Base-by-base conservation (phyloP, 306 rosid species). In the Datisca glomerata region DNA sequence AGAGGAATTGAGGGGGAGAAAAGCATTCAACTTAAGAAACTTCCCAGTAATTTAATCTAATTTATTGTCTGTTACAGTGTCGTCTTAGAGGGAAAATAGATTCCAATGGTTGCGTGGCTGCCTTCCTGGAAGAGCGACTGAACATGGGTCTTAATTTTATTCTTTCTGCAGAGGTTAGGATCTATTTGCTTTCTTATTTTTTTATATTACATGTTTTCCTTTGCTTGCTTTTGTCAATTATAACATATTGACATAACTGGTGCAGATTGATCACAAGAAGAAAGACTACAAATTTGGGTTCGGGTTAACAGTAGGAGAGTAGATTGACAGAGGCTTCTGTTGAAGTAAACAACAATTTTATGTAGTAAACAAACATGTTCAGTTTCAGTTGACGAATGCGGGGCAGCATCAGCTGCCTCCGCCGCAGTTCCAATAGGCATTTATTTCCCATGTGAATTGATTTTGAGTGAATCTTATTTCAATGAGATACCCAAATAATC, bases 221-320 rank as follows among this genome's bases (percentile, higher is more conserved):
- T 4, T 21, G 14, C 31, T 11, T 35, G 18, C 36, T 41, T 17
- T 42, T 46, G 27, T 56, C 17, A 47, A 21, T 27, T 31, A 9
- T 24, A 4, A 8, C 10, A 7, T 56, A 35, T 43, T 10, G 32
- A 40, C 20, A 22, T 47, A 14, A n/a, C 18, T 17, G 37, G 25
- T 63, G 86, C 95, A 84, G 93, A 75, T 91, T 50, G 98, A 91
- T 60, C 94, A 84, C 65, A 64, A 20, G 64, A 91, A 71, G 93
- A 91, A 84, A 49, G 98, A 91, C 72, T 91, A 84, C 92, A 91
- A 84, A 66, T 84, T 91, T 39, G 96, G 98, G 43, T 91, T 91
- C 61, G 98, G 98, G 54, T 71, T 91, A 80, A 84, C 85, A 8
- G 94, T 91, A 41, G 98, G 98, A 45, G 96, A 91, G 65, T 84